These are phyloP conservation scores for Arabidopsis arenosa DNA, from an alignment of 345 rosid genomes.

Conservation along the genomic window DNA sequence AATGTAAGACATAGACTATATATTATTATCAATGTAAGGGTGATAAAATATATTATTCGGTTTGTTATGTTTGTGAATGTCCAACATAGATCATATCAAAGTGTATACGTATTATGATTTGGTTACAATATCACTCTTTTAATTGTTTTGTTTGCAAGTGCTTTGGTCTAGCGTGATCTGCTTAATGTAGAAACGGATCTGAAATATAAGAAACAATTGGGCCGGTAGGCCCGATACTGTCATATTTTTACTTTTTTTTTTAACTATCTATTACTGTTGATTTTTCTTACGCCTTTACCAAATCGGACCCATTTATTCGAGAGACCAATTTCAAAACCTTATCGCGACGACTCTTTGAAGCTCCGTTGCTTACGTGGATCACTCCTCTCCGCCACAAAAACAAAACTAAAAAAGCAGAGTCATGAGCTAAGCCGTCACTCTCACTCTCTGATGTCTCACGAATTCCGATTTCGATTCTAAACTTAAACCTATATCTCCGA, in stretches of 20 bases:
- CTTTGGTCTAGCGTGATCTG: background rate
- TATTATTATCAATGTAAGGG: background rate
- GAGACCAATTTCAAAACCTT: constrained; percentile 19
- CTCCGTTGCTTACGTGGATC: constrained; percentile 22
- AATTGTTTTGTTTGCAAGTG: background rate
- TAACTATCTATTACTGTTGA: background rate
- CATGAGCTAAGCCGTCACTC: background rate
- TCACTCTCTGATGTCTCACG: constrained; percentile 29
- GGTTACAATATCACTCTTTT: background rate
- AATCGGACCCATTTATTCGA: background rate
- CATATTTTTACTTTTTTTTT: too few species aligned
- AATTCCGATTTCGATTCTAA: constrained; percentile 18
- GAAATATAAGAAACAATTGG: too few species aligned
- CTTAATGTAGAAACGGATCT: too few species aligned
- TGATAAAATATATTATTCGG: background rate
- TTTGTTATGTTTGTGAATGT: constrained; percentile 19
- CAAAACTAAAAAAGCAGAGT: background rate
- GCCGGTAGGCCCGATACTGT: too few species aligned
- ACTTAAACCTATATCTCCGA: constrained; percentile 21
- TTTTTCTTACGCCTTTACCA: background rate
- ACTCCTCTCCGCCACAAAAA: constrained; percentile 34
- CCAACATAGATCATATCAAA: constrained; percentile 1
- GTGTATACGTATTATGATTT: background rate
- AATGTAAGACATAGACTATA: background rate
- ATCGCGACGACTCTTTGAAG: constrained; percentile 20